Evolutionary conservation across 2,329 filamentous ascomycete species (phyloP).

Genomic region (Mollisiaceae sp.): DNA sequence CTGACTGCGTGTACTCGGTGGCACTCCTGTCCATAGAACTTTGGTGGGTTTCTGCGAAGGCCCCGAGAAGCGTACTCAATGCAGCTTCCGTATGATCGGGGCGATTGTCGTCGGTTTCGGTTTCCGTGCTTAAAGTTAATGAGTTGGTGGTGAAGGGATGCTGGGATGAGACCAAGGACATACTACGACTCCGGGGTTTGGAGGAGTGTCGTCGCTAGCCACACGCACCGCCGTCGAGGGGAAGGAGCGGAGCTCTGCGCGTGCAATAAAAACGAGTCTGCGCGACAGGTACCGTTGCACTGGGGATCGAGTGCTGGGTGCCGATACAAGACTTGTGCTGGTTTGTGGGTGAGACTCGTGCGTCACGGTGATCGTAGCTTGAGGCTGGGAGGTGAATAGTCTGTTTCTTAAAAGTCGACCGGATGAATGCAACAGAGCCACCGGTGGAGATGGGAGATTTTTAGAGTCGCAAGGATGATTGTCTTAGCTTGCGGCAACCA

Average conservation of each 20-base stretch:
- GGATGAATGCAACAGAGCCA: slow-evolving; percentile 17
- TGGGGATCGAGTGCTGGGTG: slow-evolving; percentile 5
- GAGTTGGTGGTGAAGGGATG: slow-evolving; percentile 35
- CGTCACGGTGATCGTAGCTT: slow-evolving; percentile 26
- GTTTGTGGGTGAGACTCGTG: slow-evolving; percentile 16
- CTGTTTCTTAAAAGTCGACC: slow-evolving; percentile 17
- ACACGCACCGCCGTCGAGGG: slow-evolving; percentile 14
- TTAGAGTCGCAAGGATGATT: slow-evolving; percentile 29
- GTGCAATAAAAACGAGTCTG: not conserved
- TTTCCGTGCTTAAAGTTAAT: slow-evolving; percentile 32
- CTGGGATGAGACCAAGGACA: slow-evolving; percentile 43
- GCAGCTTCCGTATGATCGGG: slow-evolving; percentile 36
- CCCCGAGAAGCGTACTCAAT: slow-evolving; percentile 40
- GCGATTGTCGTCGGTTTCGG: slow-evolving; percentile 19
- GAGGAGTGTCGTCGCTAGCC: slow-evolving; percentile 27
- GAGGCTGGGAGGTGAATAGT: slow-evolving; percentile 24
- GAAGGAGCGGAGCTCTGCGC: not conserved
- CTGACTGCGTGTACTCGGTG: slow-evolving; percentile 84
- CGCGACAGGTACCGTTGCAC: slow-evolving; percentile 16
- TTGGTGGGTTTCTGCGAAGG: slow-evolving; percentile 38
- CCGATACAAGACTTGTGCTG: slow-evolving; percentile 4
- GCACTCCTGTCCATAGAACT: slow-evolving; percentile 64
- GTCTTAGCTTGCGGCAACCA: slow-evolving; percentile 31
- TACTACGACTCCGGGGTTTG: slow-evolving; percentile 39
- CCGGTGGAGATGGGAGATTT: slow-evolving; percentile 14